Conservation (phyloP, 192 early-diverging fungal genomes). For the Podila clonocystis region DNA sequence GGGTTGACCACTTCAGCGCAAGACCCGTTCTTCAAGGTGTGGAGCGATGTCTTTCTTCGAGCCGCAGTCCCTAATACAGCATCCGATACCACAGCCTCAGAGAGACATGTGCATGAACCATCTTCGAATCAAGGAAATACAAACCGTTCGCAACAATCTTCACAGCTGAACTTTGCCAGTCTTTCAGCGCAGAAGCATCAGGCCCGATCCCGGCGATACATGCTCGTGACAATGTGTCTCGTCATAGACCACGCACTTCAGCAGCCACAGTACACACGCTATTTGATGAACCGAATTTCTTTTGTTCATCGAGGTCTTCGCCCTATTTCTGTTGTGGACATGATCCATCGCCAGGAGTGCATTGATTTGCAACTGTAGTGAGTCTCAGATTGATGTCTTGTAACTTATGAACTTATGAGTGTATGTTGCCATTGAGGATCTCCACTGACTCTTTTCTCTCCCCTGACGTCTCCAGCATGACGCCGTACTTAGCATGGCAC, state of each 20-base stretch:
- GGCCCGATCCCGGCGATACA: conserved; percentile 8
- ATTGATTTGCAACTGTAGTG: conserved; percentile 8
- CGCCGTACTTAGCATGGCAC: conserved; percentile 28
- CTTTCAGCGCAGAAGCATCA: not conserved
- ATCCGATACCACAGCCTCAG: too few relatives aligned
- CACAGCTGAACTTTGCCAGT: too few relatives aligned
- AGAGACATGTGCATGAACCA: too few relatives aligned
- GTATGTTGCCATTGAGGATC: not conserved
- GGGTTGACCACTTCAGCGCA: too few relatives aligned
- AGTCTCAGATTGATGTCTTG: not conserved
- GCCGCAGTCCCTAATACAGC: too few relatives aligned
- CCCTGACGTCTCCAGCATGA: not conserved
- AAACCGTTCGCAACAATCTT: too few relatives aligned
- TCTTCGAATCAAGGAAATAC: too few relatives aligned
- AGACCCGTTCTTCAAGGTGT: too few relatives aligned
- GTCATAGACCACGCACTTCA: conserved; percentile 22
- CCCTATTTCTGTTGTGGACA: conserved; percentile 16
- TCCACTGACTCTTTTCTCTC: not conserved
- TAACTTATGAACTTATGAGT: not conserved
- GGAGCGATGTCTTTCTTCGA: too few relatives aligned
- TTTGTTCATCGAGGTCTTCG: not conserved
- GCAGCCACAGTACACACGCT: conserved; percentile 25
- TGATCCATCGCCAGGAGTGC: conserved; percentile 30
- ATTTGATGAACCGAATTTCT: conserved; percentile 4
- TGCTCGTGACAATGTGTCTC: conserved; percentile 11